Evolutionary conservation across 208 protist species (phyloP).

Genomic region (Leishmania major): DNA sequence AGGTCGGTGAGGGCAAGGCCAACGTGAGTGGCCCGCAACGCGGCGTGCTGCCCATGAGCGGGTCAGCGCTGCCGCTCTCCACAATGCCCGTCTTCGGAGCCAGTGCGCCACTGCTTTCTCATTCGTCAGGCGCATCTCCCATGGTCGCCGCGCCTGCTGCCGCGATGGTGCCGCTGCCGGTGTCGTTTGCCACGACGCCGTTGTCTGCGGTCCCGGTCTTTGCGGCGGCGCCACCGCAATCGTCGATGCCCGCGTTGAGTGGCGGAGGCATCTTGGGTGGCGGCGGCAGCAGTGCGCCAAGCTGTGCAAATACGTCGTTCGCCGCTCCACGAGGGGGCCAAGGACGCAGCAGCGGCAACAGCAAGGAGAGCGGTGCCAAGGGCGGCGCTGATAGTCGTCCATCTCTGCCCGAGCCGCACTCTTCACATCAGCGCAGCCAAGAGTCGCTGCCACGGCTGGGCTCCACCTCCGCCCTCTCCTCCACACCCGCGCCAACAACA

Average conservation of each 20-base stretch:
- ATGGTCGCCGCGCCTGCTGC: not conserved
- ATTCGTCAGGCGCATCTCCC: not conserved
- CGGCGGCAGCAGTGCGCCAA: not conserved
- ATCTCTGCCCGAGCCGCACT: not conserved
- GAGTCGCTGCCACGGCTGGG: not conserved
- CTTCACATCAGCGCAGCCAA: not conserved
- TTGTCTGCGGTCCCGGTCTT: conserved; percentile 1
- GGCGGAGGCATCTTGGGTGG: conserved; percentile 8
- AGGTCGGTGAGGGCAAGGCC: not conserved
- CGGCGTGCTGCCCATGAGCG: not conserved
- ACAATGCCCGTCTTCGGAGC: not conserved
- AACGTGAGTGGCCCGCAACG: conserved; percentile 1
- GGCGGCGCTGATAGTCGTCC: not conserved
- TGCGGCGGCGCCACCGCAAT: not conserved
- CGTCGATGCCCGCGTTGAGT: not conserved
- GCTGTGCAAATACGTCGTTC: not conserved
- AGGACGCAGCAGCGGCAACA: conserved; percentile 13
- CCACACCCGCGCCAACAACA: not conserved
- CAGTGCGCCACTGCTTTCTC: not conserved
- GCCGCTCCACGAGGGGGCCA: not conserved
- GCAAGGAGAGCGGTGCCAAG: conserved; percentile 4
- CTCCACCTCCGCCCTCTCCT: not conserved
- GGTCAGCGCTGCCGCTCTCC: not conserved
- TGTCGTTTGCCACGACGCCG: not conserved
- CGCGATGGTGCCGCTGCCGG: not conserved